A percentile compares a stretch with the other conserved stretches of the same genome.
Evolutionary conservation across 148 eudicot species (phyloP).

Genomic region (Nepenthes gracilis): DNA sequence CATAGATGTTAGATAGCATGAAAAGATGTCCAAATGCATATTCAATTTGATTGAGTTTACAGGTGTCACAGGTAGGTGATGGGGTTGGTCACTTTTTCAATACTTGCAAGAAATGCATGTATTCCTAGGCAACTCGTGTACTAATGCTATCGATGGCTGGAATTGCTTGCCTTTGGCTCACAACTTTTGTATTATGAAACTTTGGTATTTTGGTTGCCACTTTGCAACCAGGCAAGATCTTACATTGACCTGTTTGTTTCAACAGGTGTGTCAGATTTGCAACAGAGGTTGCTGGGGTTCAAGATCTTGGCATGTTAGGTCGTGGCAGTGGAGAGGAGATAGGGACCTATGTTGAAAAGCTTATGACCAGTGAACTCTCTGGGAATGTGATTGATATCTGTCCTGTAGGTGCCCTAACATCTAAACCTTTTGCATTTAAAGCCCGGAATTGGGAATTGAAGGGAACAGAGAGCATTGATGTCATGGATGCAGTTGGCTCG

Average conservation of each 20-base stretch:
- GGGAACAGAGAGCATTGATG: constrained; percentile 91
- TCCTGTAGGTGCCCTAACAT: constrained; percentile 98
- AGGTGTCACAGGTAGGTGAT: too few relatives aligned
- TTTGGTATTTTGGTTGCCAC: too few relatives aligned
- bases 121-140: too few relatives aligned
- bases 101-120: too few relatives aligned
- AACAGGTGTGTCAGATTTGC: constrained; percentile 96
- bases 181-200: too few relatives aligned
- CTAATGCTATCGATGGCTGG: too few relatives aligned
- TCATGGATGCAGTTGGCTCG: constrained; percentile 96
- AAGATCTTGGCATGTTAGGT: constrained; percentile 98
- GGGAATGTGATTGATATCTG: constrained; percentile 98
- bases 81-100: too few relatives aligned
- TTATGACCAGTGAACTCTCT: constrained; percentile 97
- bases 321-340: constrained; percentile 99
- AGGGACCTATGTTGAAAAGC: constrained; percentile 90
- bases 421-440: constrained; percentile 97
- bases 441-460: constrained; percentile 99
- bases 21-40: too few relatives aligned
- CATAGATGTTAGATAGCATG: too few relatives aligned
- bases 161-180: too few relatives aligned
- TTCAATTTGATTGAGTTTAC: too few relatives aligned
- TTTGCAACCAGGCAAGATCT: too few relatives aligned
- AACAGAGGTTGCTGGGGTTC: constrained; percentile 83
- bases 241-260: constrained; percentile 1